Percentiles rank a stretch among this genome's conserved stretches.
Evolutionary conservation across 768 basidiomycete species (phyloP).

Genomic region (Amanita pallidorosea): DNA sequence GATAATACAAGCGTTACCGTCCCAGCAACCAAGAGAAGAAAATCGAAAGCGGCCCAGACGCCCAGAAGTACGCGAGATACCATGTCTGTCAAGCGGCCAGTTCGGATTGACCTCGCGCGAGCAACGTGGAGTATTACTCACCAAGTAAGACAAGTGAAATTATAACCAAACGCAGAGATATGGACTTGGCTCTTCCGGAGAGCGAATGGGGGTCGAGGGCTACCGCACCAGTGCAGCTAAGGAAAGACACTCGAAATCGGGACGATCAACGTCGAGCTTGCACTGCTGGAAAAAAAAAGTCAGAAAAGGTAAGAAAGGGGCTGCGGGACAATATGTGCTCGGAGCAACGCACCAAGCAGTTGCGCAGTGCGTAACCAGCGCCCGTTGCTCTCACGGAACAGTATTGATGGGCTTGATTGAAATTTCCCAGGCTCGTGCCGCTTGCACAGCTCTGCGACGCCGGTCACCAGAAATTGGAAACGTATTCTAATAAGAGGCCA

Average conservation of each 20-base stretch:
- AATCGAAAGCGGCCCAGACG: constrained; percentile 63
- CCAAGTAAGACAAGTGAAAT: background rate
- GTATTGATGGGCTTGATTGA: background rate
- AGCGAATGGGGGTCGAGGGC: constrained; percentile 26
- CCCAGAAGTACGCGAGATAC: constrained; percentile 61
- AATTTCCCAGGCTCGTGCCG: background rate
- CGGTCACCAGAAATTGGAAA: too few species aligned
- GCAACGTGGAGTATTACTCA: background rate
- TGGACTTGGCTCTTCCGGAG: constrained; percentile 39
- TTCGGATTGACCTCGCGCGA: background rate
- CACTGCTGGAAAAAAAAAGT: constrained; percentile 31
- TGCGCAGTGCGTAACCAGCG: background rate
- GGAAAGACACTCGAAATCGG: constrained; percentile 23
- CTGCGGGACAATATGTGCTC: constrained; percentile 15
- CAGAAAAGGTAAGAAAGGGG: constrained; percentile 20
- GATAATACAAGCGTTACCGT: constrained; percentile 55
- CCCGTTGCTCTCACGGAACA: too few species aligned
- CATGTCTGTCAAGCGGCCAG: constrained; percentile 30
- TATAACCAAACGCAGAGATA: constrained; percentile 3
- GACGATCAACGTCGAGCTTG: constrained; percentile 68
- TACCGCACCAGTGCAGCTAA: constrained; percentile 29
- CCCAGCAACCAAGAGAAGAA: constrained; percentile 63
- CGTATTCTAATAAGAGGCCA: too few species aligned
- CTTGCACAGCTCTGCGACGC: background rate
- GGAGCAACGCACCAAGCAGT: constrained; percentile 7